phyloP scores from a whole-genome alignment of 1,139 yeast genomes.

The Arxiozyma telluris region DNA sequence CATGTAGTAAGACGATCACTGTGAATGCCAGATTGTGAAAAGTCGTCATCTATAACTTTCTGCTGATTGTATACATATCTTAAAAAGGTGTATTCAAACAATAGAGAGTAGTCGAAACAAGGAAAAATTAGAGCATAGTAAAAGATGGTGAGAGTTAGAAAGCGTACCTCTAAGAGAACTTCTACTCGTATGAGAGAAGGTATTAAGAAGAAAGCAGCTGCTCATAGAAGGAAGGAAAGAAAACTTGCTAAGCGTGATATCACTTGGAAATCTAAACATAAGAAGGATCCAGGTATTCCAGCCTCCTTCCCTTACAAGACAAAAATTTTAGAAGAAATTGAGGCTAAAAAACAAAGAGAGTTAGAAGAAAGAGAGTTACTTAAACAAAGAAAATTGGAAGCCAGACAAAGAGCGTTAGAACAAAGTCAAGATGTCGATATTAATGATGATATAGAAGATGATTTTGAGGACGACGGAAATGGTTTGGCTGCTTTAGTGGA shows the following conservation, averaged over 20 bases:
- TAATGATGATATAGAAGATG: constrained; percentile 36
- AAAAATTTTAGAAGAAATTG: constrained; percentile 70
- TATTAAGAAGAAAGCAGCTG: constrained; percentile 88
- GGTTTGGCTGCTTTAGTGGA: constrained; percentile 82
- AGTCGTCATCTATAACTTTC: too few relatives aligned
- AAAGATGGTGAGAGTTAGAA: constrained; percentile 29
- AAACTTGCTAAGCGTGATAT: constrained; percentile 78
- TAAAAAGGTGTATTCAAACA: neutral
- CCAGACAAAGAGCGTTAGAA: constrained; percentile 39
- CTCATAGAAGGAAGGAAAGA: constrained; percentile 77
- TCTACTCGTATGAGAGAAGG: constrained; percentile 94
- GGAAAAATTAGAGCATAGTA: neutral
- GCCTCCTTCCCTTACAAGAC: constrained; percentile 90
- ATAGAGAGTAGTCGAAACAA: neutral
- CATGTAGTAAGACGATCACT: neutral
- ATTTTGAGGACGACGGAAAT: constrained; percentile 38
- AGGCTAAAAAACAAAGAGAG: constrained; percentile 55
- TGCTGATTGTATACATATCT: too few relatives aligned
- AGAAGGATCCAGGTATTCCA: constrained; percentile 58
- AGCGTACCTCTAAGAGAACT: constrained; percentile 50
- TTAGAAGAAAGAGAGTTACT: constrained; percentile 48
- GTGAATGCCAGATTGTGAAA: too few relatives aligned
- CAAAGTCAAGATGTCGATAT: constrained; percentile 32
- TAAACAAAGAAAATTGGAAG: constrained; percentile 37
- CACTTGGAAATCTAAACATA: constrained; percentile 81